phyloP scores from a whole-genome alignment of 2,329 filamentous ascomycete species.

The Juglanconis juglandina region DNA sequence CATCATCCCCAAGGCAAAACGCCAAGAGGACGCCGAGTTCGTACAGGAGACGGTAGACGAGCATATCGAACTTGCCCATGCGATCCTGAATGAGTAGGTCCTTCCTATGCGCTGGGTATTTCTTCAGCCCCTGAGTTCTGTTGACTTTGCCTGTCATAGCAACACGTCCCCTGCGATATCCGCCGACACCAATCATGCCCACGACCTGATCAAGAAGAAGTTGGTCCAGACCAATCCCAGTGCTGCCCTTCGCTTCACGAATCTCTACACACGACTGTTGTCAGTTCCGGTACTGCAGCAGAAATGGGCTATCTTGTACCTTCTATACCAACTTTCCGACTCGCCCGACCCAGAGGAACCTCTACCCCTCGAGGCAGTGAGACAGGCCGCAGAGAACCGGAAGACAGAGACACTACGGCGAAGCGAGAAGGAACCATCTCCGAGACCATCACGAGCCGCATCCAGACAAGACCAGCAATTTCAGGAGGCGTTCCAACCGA shows the following conservation, averaged over 20 bases:
- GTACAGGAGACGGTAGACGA: slow-evolving; percentile 68
- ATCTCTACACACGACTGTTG: slow-evolving; percentile 83
- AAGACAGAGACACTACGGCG: slow-evolving; percentile 15
- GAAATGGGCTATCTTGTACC: slow-evolving; percentile 95
- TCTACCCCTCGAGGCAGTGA: slow-evolving; percentile 40
- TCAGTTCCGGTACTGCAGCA: slow-evolving; percentile 89
- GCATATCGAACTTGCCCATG: slow-evolving; percentile 49
- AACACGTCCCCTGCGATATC: slow-evolving; percentile 49
- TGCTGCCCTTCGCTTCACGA: slow-evolving; percentile 81
- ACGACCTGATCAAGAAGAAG: slow-evolving; percentile 86
- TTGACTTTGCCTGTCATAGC: slow-evolving; percentile 4
- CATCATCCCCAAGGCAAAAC: slow-evolving; percentile 55
- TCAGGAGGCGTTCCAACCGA: slow-evolving; percentile 53
- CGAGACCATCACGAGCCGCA: slow-evolving; percentile 33
- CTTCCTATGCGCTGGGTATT: not conserved
- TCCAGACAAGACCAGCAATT: slow-evolving; percentile 45
- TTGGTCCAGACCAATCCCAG: slow-evolving; percentile 74
- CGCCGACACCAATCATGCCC: slow-evolving; percentile 83
- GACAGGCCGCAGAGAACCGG: slow-evolving; percentile 33
- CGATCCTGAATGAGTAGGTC: slow-evolving; percentile 49
- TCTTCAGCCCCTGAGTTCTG: not conserved
- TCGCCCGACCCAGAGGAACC: slow-evolving; percentile 55
- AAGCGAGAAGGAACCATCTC: slow-evolving; percentile 20
- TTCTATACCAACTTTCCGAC: slow-evolving; percentile 80
- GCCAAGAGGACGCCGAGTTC: slow-evolving; percentile 60